Evolutionary conservation across 108 stramenopile species (phyloP), one percentile per base, ranked within the genome.

Genomic region (Schizochytrium sp.): DNA sequence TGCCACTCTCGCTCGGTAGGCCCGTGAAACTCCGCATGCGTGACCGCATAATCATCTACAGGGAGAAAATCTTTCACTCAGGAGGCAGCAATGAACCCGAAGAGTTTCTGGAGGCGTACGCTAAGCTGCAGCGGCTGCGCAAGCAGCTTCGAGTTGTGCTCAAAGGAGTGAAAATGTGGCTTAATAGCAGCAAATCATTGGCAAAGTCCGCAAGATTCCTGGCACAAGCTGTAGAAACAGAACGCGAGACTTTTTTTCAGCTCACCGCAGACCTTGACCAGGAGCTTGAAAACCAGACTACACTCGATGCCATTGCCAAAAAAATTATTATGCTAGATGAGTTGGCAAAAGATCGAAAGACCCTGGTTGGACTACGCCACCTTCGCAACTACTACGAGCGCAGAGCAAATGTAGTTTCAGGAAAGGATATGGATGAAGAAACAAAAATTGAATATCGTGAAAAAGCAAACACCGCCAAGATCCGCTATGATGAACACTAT

Each of bases 121-220:
- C 10, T 8, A 83, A 83, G 76, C 76, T 83, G 38, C 17, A 55
- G 76, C 76, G 76, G 45, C 76, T 83, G 76, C 76, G 76, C 76
- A 40, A 53, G 28, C 76, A 83, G 76, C 76, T 83, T 13, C 47
- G 53, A 13, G 40, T n/a, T 53, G 76, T 83, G 76, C 28, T 55
- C 10, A 83, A 83, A 53, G 76, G 76, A 47, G 53, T 83, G 76
- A 49, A 55, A 10, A 83, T 55, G 53, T 83, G 76, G 76, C 10
- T 49, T 38, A 53, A 47, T 5, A 83, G 53, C 76, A 55, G 50
- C 50, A 83, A 83, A 53, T 55, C 50, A 5, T 53, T 83, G 28
- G 19, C 2, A 17, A 83, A 42, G 76, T 83, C 76, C n/a, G 76
- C 76, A 40, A 10, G 47, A 17, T 83, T 83, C 76, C 76, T 83